phyloP scores from a whole-genome alignment of 75 land plant species.

The Larix kaempferi region DNA sequence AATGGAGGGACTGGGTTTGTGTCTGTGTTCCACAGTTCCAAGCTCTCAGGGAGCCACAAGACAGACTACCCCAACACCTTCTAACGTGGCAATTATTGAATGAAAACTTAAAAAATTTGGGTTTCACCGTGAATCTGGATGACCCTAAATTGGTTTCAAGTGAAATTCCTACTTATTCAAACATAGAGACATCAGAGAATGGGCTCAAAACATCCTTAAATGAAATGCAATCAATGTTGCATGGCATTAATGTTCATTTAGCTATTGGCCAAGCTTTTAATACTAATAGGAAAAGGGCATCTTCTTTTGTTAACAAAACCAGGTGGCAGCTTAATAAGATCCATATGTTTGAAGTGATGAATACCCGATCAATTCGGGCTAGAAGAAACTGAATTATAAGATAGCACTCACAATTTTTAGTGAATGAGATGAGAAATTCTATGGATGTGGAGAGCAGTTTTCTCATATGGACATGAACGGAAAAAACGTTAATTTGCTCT shows the following conservation, averaged over 20 bases:
- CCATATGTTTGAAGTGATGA: constrained; percentile 15
- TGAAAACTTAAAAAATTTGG: too few species aligned
- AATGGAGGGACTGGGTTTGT: constrained; percentile 49
- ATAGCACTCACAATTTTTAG: constrained; percentile 62
- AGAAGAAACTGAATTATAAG: constrained; percentile 34
- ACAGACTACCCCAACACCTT: too few species aligned
- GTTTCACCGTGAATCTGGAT: constrained; percentile 28
- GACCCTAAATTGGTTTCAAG: background rate
- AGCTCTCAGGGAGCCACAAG: constrained; percentile 29
- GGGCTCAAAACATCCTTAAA: too few species aligned
- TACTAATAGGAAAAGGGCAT: background rate
- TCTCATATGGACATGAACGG: constrained; percentile 87
- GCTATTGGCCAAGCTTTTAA: too few species aligned
- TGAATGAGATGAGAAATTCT: constrained; percentile 68
- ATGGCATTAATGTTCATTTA: too few species aligned
- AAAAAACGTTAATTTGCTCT: too few species aligned
- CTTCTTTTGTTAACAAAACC: background rate
- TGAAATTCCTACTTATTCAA: too few species aligned
- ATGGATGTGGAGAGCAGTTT: constrained; percentile 95
- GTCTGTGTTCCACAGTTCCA: constrained; percentile 39
- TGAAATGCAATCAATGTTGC: too few species aligned
- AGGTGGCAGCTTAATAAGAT: background rate
- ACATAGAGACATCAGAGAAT: too few species aligned
- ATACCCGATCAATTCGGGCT: background rate
- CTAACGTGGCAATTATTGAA: too few species aligned